Conservation (phyloP, 345 rosid genomes). For the Draba incana region DNA sequence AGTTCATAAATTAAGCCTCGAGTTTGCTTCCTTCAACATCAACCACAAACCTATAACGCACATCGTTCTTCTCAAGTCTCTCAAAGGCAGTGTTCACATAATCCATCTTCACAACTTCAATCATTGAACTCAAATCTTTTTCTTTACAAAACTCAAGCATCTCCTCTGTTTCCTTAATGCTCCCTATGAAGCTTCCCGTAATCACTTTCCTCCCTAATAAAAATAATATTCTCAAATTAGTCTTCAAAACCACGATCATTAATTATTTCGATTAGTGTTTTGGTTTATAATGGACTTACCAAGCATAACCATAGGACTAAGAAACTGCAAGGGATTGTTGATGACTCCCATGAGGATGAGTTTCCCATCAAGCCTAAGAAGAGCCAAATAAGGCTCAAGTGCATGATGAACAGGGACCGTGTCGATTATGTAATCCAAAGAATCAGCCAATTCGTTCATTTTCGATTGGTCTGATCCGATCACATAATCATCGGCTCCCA, state of each 20-base stretch:
- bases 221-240: constrained; percentile 12
- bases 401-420: constrained; percentile 88
- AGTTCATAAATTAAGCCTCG: constrained; percentile 28
- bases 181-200: constrained; percentile 81
- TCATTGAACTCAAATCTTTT: constrained; percentile 62
- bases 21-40: constrained; percentile 92
- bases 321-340: constrained; percentile 70
- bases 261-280: background rate
- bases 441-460: constrained; percentile 69
- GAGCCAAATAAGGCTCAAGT: constrained; percentile 75
- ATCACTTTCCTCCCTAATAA: constrained; percentile 69
- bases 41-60: constrained; percentile 85
- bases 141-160: constrained; percentile 78
- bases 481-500: constrained; percentile 84
- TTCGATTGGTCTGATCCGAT: constrained; percentile 64
- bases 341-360: constrained; percentile 84
- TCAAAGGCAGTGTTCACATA: constrained; percentile 78
- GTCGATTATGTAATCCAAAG: constrained; percentile 85
- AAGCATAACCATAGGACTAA: constrained; percentile 76
- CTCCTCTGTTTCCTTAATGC: constrained; percentile 85
- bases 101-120: constrained; percentile 88
- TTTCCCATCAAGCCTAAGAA: constrained; percentile 83
- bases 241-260: constrained; percentile 2
- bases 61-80: constrained; percentile 91
- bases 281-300: constrained; percentile 50